phyloP scores from a whole-genome alignment of 2,329 filamentous ascomycete genomes.

The Botrytis tulipae region DNA sequence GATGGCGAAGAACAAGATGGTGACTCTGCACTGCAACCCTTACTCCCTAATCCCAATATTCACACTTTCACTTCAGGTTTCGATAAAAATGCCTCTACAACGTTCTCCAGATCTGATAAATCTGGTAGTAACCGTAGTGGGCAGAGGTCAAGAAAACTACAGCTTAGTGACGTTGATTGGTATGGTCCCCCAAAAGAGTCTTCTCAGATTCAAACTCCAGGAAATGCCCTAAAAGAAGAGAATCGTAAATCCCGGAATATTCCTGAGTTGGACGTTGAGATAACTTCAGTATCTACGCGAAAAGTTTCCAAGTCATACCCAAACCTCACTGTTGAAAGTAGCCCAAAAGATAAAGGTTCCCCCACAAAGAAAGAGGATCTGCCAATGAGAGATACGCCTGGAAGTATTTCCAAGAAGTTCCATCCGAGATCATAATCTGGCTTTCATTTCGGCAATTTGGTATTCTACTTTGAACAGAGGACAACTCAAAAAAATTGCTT shows the following conservation, averaged over 20 bases:
- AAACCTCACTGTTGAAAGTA: not conserved
- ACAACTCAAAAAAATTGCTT: conserved; percentile 11
- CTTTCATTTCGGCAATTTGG: conserved; percentile 23
- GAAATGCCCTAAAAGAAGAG: conserved; percentile 11
- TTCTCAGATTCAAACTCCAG: conserved; percentile 26
- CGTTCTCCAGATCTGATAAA: conserved; percentile 39
- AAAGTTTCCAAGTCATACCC: conserved; percentile 8
- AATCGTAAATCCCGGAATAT: not conserved
- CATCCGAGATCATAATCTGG: conserved; percentile 19
- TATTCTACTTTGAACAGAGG: conserved; percentile 7
- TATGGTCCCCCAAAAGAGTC: conserved; percentile 50
- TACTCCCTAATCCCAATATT: conserved; percentile 51
- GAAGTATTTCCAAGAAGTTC: conserved; percentile 27
- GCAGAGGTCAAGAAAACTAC: conserved; percentile 84
- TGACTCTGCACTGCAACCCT: conserved; percentile 52
- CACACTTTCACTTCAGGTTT: conserved; percentile 53
- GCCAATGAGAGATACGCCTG: conserved; percentile 31
- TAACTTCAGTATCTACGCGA: not conserved
- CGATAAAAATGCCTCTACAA: conserved; percentile 49
- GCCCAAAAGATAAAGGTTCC: not conserved
- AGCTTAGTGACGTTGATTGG: conserved; percentile 98
- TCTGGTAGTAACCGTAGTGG: conserved; percentile 52
- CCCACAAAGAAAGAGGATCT: conserved; percentile 27
- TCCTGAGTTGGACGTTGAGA: conserved; percentile 7
- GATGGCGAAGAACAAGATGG: conserved; percentile 79